phyloP scores from a whole-genome alignment of 2,329 filamentous ascomycete genomes.

The Phyllosticta ampelicida region DNA sequence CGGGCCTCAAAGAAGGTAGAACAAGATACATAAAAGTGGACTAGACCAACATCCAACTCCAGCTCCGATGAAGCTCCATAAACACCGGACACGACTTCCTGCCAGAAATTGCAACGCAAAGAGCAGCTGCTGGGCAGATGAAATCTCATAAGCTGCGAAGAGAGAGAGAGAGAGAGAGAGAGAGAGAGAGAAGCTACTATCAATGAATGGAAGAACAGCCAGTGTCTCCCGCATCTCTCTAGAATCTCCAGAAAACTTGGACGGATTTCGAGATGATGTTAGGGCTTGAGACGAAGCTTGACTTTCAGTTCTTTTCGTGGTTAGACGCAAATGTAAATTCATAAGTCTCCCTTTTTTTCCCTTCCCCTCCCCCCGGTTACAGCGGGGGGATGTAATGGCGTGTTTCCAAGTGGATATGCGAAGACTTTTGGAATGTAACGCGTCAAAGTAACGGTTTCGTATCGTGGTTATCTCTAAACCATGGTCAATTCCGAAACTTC shows the following conservation, averaged over 20 bases:
- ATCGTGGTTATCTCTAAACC: neutral
- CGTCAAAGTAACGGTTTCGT: neutral
- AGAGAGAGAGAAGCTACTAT: neutral
- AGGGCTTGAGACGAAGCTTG: neutral
- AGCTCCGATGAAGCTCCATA: slow-evolving; percentile 3
- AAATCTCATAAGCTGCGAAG: neutral
- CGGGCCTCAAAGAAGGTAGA: neutral
- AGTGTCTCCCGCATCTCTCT: slow-evolving; percentile 3
- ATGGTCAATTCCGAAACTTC: neutral
- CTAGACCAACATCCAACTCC: slow-evolving; percentile 5
- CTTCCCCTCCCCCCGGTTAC: too few species aligned
- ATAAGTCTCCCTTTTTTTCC: neutral
- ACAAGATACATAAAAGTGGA: neutral
- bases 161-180: neutral
- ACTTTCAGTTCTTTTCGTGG: neutral
- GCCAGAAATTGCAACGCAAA: slow-evolving; percentile 3
- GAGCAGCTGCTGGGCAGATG: slow-evolving; percentile 3
- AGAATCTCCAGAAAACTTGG: neutral
- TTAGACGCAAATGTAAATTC: neutral
- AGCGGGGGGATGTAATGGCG: neutral
- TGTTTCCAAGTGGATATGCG: neutral
- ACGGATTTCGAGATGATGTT: neutral
- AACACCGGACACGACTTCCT: slow-evolving; percentile 7
- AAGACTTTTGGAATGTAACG: neutral
- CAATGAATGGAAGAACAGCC: slow-evolving; percentile 2